Evolutionary conservation across 2,329 filamentous ascomycete species (phyloP).

Genomic region (Aphanoascus verrucosus): DNA sequence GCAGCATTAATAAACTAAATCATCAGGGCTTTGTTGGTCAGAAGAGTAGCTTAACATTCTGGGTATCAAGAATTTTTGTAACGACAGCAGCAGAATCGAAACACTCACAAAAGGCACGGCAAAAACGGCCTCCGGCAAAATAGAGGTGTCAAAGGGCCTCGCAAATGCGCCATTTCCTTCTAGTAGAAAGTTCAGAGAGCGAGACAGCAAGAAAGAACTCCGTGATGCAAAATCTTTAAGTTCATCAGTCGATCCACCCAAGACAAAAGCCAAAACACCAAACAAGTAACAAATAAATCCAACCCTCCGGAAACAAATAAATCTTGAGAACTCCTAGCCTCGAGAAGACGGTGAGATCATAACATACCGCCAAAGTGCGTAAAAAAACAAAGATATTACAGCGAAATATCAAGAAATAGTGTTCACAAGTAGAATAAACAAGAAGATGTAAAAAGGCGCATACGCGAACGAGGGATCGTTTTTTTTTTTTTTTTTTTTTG

Average conservation of each 20-base stretch:
- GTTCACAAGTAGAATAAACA: background rate
- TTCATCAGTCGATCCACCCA: constrained; percentile 4
- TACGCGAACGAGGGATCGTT: background rate
- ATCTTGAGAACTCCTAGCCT: background rate
- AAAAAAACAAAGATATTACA: constrained; percentile 7
- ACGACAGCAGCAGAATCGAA: constrained; percentile 4
- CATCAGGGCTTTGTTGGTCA: too few species aligned
- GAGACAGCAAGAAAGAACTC: constrained; percentile 1
- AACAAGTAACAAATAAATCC: background rate
- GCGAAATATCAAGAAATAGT: background rate
- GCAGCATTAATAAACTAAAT: too few species aligned
- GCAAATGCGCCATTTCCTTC: constrained; percentile 6
- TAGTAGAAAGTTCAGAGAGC: background rate
- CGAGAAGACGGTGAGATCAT: background rate
- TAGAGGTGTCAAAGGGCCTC: background rate
- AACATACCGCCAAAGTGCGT: background rate
- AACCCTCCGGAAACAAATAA: background rate
- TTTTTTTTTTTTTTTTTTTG: background rate
- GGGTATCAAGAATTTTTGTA: constrained; percentile 3
- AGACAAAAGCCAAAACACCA: background rate
- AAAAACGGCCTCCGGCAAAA: background rate
- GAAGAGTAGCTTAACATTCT: background rate
- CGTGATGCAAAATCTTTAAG: constrained; percentile 1
- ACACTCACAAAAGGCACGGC: background rate
- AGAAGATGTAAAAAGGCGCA: background rate